Evolutionary conservation across 129 eudicot species (phyloP).

Genomic region (Centella asiatica): DNA sequence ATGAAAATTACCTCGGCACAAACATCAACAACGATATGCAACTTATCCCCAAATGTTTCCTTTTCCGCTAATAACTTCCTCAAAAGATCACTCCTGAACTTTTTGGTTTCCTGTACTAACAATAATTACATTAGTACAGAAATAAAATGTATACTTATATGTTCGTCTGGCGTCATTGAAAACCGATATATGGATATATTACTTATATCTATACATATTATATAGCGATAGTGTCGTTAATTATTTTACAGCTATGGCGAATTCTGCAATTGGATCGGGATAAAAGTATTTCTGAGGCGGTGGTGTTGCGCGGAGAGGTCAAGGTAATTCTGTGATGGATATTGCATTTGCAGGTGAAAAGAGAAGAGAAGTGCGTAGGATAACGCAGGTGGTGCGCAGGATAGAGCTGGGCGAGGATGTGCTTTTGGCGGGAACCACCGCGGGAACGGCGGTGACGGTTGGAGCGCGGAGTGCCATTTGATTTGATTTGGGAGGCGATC

Average conservation of each 20-base stretch:
- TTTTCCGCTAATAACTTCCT: slow-evolving; percentile 39
- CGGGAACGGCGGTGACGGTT: slow-evolving; percentile 17
- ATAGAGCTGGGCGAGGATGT: slow-evolving; percentile 9
- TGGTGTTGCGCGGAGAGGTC: slow-evolving; percentile 20
- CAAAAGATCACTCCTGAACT: slow-evolving; percentile 44
- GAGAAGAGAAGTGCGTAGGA: slow-evolving; percentile 18
- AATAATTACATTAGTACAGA: not conserved
- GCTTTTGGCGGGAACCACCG: slow-evolving; percentile 27
- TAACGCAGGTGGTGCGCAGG: slow-evolving; percentile 18
- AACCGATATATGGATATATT: no score
- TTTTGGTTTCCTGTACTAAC: slow-evolving; percentile 42
- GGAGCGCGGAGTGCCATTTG: slow-evolving; percentile 31
- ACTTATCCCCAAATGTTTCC: slow-evolving; percentile 44
- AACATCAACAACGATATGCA: slow-evolving; percentile 36
- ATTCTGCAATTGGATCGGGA: slow-evolving; percentile 68
- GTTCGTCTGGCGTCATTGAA: no score
- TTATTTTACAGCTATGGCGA: slow-evolving; percentile 47
- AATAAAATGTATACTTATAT: no score
- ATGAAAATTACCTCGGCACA: slow-evolving; percentile 42
- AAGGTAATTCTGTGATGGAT: not conserved
- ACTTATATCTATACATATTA: no score
- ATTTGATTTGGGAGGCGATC: not conserved
- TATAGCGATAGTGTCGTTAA: not conserved
- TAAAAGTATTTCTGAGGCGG: slow-evolving; percentile 41
- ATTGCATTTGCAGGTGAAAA: not conserved